A percentile compares a stretch with the other conserved stretches of the same genome.
Conservation (phyloP, 352 stramenopile genomes). For the Pythium myriotylum region DNA sequence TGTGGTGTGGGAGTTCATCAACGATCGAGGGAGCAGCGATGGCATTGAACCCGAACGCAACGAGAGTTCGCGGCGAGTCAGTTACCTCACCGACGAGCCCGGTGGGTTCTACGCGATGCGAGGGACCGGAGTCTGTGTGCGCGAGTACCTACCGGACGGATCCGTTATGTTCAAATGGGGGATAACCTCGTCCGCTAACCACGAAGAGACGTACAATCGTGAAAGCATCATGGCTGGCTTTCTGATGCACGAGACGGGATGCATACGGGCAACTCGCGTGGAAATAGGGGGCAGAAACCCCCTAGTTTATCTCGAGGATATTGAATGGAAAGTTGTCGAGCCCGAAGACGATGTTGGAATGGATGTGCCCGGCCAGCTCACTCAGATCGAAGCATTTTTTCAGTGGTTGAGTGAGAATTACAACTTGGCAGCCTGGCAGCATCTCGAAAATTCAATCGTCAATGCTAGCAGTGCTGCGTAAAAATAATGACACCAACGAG, state of each 20-base stretch:
- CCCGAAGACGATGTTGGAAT: too few relatives aligned
- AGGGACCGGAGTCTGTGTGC: not conserved
- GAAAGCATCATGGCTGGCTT: not conserved
- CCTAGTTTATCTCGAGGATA: not conserved
- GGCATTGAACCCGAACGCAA: too few relatives aligned
- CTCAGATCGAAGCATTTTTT: too few relatives aligned
- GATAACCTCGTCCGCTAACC: not conserved
- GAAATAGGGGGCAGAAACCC: not conserved
- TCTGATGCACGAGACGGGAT: not conserved
- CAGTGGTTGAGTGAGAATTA: too few relatives aligned
- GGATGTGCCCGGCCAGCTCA: too few relatives aligned
- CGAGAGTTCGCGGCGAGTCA: too few relatives aligned
- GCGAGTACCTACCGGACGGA: constrained; percentile 3
- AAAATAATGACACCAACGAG: too few relatives aligned
- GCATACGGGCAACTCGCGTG: not conserved
- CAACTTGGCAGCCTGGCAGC: too few relatives aligned
- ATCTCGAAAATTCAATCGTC: too few relatives aligned
- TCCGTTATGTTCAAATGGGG: not conserved
- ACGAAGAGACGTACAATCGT: not conserved
- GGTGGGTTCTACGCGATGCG: not conserved
- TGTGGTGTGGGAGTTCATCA: not conserved
- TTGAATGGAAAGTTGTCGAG: not conserved
- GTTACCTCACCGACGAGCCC: too few relatives aligned
- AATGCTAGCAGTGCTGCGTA: too few relatives aligned
- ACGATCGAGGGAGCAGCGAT: not conserved